These are phyloP conservation scores for Mortierella sp. DNA, from an alignment of 371 early-diverging fungal species.

Conservation along the genomic window DNA sequence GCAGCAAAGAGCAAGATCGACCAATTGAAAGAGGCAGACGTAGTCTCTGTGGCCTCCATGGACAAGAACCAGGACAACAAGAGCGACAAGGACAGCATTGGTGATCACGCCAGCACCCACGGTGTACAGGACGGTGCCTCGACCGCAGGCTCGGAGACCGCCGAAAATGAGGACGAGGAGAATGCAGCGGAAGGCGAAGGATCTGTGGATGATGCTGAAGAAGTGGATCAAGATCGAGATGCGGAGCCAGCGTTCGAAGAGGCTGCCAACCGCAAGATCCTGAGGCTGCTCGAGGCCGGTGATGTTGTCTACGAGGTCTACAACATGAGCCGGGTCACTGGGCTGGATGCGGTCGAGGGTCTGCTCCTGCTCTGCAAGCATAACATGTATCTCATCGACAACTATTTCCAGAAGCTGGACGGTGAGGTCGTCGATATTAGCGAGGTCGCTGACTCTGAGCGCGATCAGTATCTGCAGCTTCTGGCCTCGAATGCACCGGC, in stretches of 20 bases:
- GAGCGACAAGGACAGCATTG: constrained; percentile 31
- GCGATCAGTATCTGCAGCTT: constrained; percentile 74
- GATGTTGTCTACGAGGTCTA: constrained; percentile 80
- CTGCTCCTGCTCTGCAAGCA: constrained; percentile 76
- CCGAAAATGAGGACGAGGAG: constrained; percentile 18
- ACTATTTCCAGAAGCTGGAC: constrained; percentile 76
- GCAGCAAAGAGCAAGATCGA: constrained; percentile 28
- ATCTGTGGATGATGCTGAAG: constrained; percentile 1
- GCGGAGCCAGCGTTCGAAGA: constrained; percentile 72
- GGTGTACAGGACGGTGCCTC: constrained; percentile 20
- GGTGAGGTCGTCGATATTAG: constrained; percentile 84
- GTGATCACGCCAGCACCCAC: constrained; percentile 1
- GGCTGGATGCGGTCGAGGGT: constrained; percentile 80
- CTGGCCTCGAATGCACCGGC: constrained; percentile 70
- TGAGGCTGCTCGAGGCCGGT: constrained; percentile 75
- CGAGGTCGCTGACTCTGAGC: constrained; percentile 75
- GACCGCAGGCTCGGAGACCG: constrained; percentile 5
- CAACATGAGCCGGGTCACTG: constrained; percentile 79
- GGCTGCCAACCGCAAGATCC: constrained; percentile 78
- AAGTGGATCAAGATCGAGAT: constrained; percentile 59
- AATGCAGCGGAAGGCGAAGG: constrained; percentile 5
- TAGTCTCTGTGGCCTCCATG: constrained; percentile 33
- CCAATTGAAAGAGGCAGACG: constrained; percentile 43
- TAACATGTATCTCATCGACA: constrained; percentile 82
- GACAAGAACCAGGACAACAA: constrained; percentile 29